phyloP scores from a whole-genome alignment of 2,329 filamentous ascomycete genomes.

The Karstenula rhodostoma region DNA sequence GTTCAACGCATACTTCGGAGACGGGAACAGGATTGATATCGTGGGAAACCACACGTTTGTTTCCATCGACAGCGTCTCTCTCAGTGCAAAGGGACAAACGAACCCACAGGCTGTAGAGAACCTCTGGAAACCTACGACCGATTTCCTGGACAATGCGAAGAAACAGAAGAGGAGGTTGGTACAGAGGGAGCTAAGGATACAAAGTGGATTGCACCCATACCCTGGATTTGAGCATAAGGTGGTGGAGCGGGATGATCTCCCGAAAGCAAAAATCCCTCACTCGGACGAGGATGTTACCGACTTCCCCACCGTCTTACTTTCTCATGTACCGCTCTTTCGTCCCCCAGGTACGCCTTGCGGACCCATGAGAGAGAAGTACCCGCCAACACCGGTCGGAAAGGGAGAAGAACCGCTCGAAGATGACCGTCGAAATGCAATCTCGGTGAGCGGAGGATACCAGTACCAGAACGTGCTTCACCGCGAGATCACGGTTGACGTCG shows the following conservation, averaged over 20 bases:
- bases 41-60: constrained; percentile 96
- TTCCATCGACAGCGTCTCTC: constrained; percentile 85
- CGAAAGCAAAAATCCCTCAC: constrained; percentile 40
- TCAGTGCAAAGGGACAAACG: constrained; percentile 74
- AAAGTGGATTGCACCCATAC: constrained; percentile 67
- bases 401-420: constrained; percentile 63
- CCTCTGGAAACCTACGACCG: constrained; percentile 78
- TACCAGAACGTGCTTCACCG: constrained; percentile 93
- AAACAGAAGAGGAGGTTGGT: constrained; percentile 72
- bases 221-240: constrained; percentile 66
- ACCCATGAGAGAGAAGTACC: constrained; percentile 82
- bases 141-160: constrained; percentile 76
- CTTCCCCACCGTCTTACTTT: constrained; percentile 87
- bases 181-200: constrained; percentile 71
- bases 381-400: constrained; percentile 70
- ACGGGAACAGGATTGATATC: constrained; percentile 88
- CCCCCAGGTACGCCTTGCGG: constrained; percentile 86
- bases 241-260: constrained; percentile 61
- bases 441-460: constrained; percentile 82
- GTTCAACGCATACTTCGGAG: constrained; percentile 88
- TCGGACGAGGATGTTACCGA: constrained; percentile 60
- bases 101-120: constrained; percentile 60
- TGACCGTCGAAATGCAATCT: constrained; percentile 80
- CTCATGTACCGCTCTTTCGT: constrained; percentile 90
- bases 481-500: constrained; percentile 76